Conservation (phyloP, 2,329 filamentous ascomycete species). For the Thyridium curvatum region DNA sequence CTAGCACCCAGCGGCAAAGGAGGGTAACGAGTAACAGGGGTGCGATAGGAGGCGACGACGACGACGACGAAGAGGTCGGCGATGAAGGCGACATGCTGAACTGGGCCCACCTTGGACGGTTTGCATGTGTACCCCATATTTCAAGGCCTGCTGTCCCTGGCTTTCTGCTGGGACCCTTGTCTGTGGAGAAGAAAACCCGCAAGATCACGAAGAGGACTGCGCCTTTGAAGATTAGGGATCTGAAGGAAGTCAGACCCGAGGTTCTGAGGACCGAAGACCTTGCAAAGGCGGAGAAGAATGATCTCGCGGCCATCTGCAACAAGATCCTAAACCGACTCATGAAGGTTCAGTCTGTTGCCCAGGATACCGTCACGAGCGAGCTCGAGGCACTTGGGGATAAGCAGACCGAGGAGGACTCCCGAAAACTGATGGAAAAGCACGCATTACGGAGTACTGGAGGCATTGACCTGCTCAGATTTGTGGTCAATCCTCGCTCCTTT, state of each 20-base stretch:
- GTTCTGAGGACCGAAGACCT: conserved; percentile 71
- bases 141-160: conserved; percentile 70
- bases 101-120: conserved; percentile 77
- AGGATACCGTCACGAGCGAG: conserved; percentile 33
- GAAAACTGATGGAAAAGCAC: conserved; percentile 52
- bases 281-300: conserved; percentile 68
- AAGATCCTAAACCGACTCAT: conserved; percentile 62
- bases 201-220: conserved; percentile 65
- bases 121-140: conserved; percentile 68
- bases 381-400: conserved; percentile 19
- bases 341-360: conserved; percentile 37
- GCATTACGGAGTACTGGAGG: conserved; percentile 63
- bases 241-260: conserved; percentile 69
- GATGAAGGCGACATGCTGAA: conserved; percentile 74
- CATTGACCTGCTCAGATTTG: conserved; percentile 77
- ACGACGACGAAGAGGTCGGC: conserved; percentile 58
- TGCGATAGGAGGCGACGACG: conserved; percentile 26
- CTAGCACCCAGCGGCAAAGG: conserved; percentile 40
- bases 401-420: conserved; percentile 25
- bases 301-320: conserved; percentile 67
- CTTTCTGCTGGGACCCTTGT: conserved; percentile 83
- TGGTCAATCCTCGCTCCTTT: conserved; percentile 84
- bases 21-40: conserved; percentile 23
- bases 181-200: conserved; percentile 77
- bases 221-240: conserved; percentile 60